Evolutionary conservation across 495 filamentous ascomycete genomes (phyloP), one percentile per base, ranked within the genome.

Genomic region (Lentithecium fluviatile): DNA sequence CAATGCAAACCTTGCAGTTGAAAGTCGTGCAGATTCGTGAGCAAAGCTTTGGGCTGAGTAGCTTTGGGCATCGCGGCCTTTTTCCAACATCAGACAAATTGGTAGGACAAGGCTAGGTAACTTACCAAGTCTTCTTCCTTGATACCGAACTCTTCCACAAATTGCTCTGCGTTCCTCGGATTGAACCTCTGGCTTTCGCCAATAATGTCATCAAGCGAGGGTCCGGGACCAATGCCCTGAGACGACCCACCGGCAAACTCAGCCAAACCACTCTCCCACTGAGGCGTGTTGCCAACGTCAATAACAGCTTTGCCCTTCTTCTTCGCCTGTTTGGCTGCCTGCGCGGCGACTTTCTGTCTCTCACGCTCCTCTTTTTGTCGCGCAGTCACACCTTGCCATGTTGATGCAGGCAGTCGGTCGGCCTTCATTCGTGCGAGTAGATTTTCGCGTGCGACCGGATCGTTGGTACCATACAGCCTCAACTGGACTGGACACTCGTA

Each of bases 1-100:
- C 92, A 97, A 42, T 83, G 85, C 25, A 97, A 79, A 7, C 90
- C 91, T 73, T 83, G 85, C 8, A 88, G 85, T 65, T 97, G 92
- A 68, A 93, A 94, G 5, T 88, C 87, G 42, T 96, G 79, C 25
- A 97, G 72, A 42, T 81, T 70, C 0, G 90, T 88, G 17, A 77
- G 67, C 32, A 96, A 74, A 13, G 72, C 74, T 8, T 75, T 66
- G 0, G 92, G 92, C 58, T 86, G 86, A 2, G 81, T 68, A 1
- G 85, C 88, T 77, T 83, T 83, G 12, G 90, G 89, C 83, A 96
- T 84, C 37, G 83, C 80, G 1, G 81, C 80, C 64, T 65, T 23
- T 21, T 13, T 1, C n/a, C n/a, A 17, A 20, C 7, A 32, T 65
- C 24, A 65, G 56, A 48, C 10, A 21, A 26, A 3, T 5, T 20